Base-by-base conservation (phyloP, 2,329 filamentous ascomycete species). In the Pseudogymnoascus sp. region DNA sequence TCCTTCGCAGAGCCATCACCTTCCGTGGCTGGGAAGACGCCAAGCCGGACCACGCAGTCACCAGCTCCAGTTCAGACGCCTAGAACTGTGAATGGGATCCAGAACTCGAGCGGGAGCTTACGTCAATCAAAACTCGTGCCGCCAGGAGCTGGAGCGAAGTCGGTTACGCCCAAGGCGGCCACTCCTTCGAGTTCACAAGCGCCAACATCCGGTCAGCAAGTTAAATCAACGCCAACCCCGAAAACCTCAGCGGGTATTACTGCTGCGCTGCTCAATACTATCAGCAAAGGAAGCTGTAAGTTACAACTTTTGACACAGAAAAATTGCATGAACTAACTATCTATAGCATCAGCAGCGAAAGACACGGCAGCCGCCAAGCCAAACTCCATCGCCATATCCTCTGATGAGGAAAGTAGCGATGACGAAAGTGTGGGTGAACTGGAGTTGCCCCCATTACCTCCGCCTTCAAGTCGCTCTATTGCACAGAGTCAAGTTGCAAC, bases 211-310 rank as follows among this genome's bases (percentile, higher is more conserved):
- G 47, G 47, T 28, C 47, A 54, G 20, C 47, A 33, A 54, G 47
- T 54, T 54, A 33, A 54, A 20, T 33, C 16, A 33, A 54, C 47
- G 47, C 47, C 28, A 54, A 54, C 47, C 3, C 47, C 47, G 28
- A 33, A 20, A 7, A 18, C 47, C n/a, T 28, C 28, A 14, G 16
- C 28, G 33, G 11, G 33, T 20, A 54, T 54, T 9, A 12, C 47
- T 18, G 47, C 47, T 35, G 47, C n/a, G 47, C 16, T 54, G n/a
- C 47, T 54, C 16, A 54, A 54, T 54, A 54, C 47, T 14, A 54
- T 54, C 28, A 33, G 33, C 16, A 54, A 54, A 54, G 47, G 47
- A 9, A 33, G 28, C 47, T 54, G 47, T 54, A 35, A 54, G 47
- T 54, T 54, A 3, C 47, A 54, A 18, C 14, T 9, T 25, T 5